These are phyloP conservation scores for Saccharum spontaneum DNA, from an alignment of 176 grass and related monocot genomes.

Conservation along the genomic window DNA sequence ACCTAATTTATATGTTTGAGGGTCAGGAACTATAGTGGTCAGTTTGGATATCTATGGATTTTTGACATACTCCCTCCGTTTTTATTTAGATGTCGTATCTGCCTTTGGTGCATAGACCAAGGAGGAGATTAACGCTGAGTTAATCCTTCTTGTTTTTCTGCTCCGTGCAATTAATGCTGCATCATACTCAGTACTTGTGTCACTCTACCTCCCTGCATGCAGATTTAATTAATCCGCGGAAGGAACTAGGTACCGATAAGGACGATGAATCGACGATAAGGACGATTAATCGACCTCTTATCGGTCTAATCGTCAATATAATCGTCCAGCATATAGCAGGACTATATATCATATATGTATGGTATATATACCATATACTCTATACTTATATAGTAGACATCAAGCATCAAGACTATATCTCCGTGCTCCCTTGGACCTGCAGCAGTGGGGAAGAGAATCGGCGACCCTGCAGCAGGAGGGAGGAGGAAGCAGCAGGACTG, in stretches of 20 bases:
- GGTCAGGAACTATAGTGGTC: not conserved
- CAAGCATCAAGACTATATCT: no score
- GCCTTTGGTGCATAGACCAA: not conserved
- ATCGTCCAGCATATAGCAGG: no score
- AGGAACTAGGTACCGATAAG: not conserved
- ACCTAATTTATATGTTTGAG: not conserved
- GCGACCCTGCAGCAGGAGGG: no score
- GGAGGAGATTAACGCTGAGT: not conserved
- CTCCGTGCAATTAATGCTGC: not conserved
- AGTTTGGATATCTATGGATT: constrained; percentile 7
- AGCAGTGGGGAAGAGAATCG: no score
- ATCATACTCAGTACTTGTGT: not conserved
- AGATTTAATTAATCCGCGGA: not conserved
- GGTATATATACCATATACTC: no score
- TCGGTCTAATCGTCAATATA: no score
- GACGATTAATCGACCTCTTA: no score
- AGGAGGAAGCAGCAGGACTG: no score
- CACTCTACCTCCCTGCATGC: not conserved
- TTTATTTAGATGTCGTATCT: not conserved
- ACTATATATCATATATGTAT: no score
- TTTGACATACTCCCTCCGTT: not conserved
- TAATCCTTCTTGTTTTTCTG: not conserved
- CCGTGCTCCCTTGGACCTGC: no score
- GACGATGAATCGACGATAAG: no score
- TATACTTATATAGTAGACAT: no score